These are phyloP conservation scores for Vinca minor DNA, from an alignment of 257 asterid species.

Conservation along the genomic window DNA sequence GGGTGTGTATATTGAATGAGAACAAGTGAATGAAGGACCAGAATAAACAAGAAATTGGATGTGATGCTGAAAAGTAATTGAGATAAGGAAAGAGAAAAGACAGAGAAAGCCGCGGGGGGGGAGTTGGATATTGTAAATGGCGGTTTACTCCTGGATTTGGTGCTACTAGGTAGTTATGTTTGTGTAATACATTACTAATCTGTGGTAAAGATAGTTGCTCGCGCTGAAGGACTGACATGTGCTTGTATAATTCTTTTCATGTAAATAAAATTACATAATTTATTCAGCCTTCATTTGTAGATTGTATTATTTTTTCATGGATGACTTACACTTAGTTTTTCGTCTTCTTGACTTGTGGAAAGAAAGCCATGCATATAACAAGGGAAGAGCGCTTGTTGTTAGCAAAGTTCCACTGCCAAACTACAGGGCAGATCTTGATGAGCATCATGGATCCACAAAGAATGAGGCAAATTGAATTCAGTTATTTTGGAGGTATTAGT, in stretches of 20 bases:
- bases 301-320: background rate
- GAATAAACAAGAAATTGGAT: background rate
- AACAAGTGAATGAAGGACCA: background rate
- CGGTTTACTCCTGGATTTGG: background rate
- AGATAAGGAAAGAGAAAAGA: background rate
- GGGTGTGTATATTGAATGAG: background rate
- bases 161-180: background rate
- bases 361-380: slow-evolving; percentile 84
- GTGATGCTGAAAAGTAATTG: background rate
- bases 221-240: background rate
- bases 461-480: slow-evolving; percentile 39
- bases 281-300: background rate
- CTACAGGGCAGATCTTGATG: slow-evolving; percentile 97
- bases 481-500: background rate
- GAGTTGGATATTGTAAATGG: background rate
- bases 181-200: too few relatives aligned
- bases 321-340: slow-evolving; percentile 2
- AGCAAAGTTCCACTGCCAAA: slow-evolving; percentile 87
- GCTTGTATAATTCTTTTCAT: background rate
- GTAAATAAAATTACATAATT: background rate
- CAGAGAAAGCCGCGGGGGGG: too few relatives aligned
- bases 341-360: slow-evolving; percentile 42
- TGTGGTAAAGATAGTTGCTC: background rate
- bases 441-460: slow-evolving; percentile 78
- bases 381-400: slow-evolving; percentile 85